Evolutionary conservation across 306 rosid genomes (phyloP).

Genomic region (Gastrolobium bilobum): DNA sequence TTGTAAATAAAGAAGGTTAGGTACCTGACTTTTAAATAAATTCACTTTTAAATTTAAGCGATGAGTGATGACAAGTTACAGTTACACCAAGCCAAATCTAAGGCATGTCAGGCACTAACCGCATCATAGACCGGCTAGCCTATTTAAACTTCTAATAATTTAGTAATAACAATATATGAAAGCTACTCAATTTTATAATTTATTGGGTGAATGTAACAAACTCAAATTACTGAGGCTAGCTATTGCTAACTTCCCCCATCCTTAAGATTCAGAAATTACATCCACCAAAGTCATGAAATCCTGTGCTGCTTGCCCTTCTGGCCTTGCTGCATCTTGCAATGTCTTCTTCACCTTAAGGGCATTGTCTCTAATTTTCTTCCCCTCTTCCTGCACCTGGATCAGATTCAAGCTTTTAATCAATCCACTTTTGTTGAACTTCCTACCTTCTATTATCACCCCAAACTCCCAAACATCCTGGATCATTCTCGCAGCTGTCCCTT

Average conservation of each 20-base stretch:
- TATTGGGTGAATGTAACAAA: no score
- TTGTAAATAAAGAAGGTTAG: no score
- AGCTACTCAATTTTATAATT: no score
- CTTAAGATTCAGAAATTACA: not conserved
- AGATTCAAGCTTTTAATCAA: constrained; percentile 48
- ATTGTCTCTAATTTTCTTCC: constrained; percentile 47
- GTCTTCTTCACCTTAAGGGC: constrained; percentile 24
- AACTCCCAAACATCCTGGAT: constrained; percentile 50
- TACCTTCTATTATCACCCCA: constrained; percentile 47
- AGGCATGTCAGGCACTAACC: no score
- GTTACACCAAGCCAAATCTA: no score
- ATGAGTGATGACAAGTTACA: no score
- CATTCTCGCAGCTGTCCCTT: constrained; percentile 45
- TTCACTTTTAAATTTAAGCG: no score
- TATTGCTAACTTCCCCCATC: not conserved
- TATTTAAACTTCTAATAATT: no score
- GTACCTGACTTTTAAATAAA: no score
- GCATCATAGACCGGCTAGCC: no score
- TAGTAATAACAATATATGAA: no score
- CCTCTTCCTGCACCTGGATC: constrained; percentile 44
- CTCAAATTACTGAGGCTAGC: no score
- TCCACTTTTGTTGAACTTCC: constrained; percentile 48
- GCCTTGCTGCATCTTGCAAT: constrained; percentile 29
- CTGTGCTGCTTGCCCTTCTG: constrained; percentile 39
- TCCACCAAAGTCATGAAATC: constrained; percentile 42